Evolutionary conservation across 1,284 basidiomycete genomes (phyloP), one percentile per base, ranked within the genome.

Genomic region (Tilletia indica): DNA sequence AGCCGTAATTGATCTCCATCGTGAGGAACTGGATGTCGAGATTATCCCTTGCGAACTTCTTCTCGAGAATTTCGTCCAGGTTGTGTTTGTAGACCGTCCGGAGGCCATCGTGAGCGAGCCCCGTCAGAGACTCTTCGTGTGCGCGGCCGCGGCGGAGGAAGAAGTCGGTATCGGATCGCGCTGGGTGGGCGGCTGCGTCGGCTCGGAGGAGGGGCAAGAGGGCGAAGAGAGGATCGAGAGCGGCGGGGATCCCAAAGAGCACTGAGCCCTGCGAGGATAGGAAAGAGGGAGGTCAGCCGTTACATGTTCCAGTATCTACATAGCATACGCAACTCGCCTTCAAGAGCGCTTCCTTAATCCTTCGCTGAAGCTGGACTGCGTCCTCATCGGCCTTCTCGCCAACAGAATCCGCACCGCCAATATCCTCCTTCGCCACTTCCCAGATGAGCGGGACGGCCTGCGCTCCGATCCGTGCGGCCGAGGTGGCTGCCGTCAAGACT

Each of bases 1-100:
- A 74, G 38, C 75, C 75, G 61, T 77, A 77, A 61, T 76, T 74
- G 73, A 76, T 73, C 42, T 76, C 48, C 39, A 76, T n/a, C 4
- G 75, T 73, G 8, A 74, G 61, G 14, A 72, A 73, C n/a, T 70
- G 70, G 31, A 76, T 66, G 47, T 76, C 75, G 16, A 66, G 51
- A 72, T 74, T 76, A 49, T 76, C 73, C 25, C 69, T 21, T 8
- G 9, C 16, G 70, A 76, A 73, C 56, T 72, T 73, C 0, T 31
- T 21, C 2, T 68, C 56, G 0, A 72, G 48, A 45, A 76, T 76
- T 0, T 66, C 25, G 38, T 45, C 48, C 8, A 76, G 69, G 69
- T 76, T 76, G 68, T 76, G 75, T 8, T 38, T n/a, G 69, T 76
- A 76, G 3, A 76, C 66, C 3, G 70, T 25, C 9, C 66, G 58